Base-by-base conservation (phyloP, 2,329 filamentous ascomycete genomes). In the Fusarium buharicum region DNA sequence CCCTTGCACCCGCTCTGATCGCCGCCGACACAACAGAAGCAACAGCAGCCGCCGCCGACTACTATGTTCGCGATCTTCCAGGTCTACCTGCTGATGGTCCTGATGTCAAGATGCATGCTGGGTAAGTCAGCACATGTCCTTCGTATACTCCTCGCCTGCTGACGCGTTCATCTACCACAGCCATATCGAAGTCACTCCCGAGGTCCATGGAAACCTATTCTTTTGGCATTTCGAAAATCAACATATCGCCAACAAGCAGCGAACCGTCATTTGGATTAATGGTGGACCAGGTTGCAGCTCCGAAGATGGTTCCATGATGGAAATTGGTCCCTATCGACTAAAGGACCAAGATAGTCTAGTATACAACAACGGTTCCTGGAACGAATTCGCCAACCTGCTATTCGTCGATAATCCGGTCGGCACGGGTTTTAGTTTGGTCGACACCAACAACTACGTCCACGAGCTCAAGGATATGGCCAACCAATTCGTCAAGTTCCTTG, bases 221-320 rank as follows among this genome's bases (percentile, higher is more conserved):
- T 99, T 99, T 82, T 99, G 95, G 95, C 92, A 97, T 73, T 97
- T 91, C 74, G 88, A 97, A 74, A 98, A 98, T 74, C 86, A 91
- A 68, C 95, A 99, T 76, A 97, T 99, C 67, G 94, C 93, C 54
- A 91, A 98, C 74, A 87, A 85, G 69, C 91, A 95, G 75, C 87
- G 95, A 55, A 97, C 93, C 3, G 90, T 99, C 11, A 88, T 99
- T 72, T 99, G 96, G 95, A 80, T 99, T 55, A 99, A 99, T 74
- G 96, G 95, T 50, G 96, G 95, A 0, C 95, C 95, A 2, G 95
- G 96, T 24, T 99, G 95, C 77, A 97, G 93, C 76, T 98, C 94
- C 24, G 93, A 97, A 83, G 96, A 99, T 75, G 95, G 94, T 67
- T 93, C 92, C 3, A 77, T 98, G 81, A 98, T 98, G 85, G 95